Evolutionary conservation across 2,329 filamentous ascomycete species (phyloP).

Genomic region (Aspergillus floridensis): DNA sequence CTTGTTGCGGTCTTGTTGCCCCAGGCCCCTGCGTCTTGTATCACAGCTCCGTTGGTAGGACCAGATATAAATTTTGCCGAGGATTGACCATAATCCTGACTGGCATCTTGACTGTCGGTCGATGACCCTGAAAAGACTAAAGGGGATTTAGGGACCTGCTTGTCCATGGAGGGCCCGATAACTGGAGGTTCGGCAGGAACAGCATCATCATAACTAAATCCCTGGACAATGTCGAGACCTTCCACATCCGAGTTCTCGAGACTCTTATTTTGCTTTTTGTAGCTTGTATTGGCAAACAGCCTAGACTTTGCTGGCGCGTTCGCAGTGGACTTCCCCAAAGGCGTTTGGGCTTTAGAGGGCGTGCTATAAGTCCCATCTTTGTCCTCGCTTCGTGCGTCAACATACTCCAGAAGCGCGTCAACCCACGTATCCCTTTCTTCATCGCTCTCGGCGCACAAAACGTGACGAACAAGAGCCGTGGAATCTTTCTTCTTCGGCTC

Average conservation of each 20-base stretch:
- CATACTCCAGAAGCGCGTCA: slow-evolving; percentile 81
- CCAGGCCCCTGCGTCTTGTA: slow-evolving; percentile 80
- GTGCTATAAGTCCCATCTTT: slow-evolving; percentile 26
- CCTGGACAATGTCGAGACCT: slow-evolving; percentile 40
- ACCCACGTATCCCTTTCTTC: slow-evolving; percentile 92
- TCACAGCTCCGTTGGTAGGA: slow-evolving; percentile 78
- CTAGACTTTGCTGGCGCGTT: slow-evolving; percentile 25
- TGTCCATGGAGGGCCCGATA: slow-evolving; percentile 43
- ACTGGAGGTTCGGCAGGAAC: slow-evolving; percentile 58
- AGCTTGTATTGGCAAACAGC: slow-evolving; percentile 20
- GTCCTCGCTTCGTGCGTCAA: slow-evolving; percentile 54
- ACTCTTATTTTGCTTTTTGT: slow-evolving; percentile 31
- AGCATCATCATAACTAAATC: slow-evolving; percentile 57
- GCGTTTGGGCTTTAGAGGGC: slow-evolving; percentile 20
- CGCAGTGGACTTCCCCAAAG: slow-evolving; percentile 19
- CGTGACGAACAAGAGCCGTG: slow-evolving; percentile 80
- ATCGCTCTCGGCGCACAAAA: slow-evolving; percentile 93
- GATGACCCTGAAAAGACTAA: slow-evolving; percentile 30
- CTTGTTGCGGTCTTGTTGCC: slow-evolving; percentile 66
- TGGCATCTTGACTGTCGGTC: slow-evolving; percentile 29
- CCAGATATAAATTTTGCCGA: slow-evolving; percentile 67
- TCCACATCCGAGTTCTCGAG: slow-evolving; percentile 42
- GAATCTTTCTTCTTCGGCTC: slow-evolving; percentile 98
- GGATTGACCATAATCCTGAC: slow-evolving; percentile 26
- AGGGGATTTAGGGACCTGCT: slow-evolving; percentile 33